Conservation (phyloP, 306 rosid species). For the Pyrus communis region DNA sequence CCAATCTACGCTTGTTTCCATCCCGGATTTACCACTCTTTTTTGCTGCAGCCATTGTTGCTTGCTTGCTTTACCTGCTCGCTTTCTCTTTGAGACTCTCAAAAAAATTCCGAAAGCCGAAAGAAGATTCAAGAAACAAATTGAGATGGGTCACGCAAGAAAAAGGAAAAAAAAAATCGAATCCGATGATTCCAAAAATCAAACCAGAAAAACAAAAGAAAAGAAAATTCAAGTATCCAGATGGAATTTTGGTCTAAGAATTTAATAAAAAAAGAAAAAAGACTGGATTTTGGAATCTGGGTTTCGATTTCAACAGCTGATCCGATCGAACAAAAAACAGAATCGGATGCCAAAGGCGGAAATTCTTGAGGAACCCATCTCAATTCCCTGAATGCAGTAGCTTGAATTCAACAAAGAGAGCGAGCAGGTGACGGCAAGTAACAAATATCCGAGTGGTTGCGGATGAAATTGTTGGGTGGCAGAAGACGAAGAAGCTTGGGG, state of each 20-base stretch:
- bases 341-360: constrained; percentile 30
- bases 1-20: constrained; percentile 20
- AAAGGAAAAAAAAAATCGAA: neutral
- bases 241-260: neutral
- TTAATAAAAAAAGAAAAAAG: constrained; percentile 4
- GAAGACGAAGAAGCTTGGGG: neutral
- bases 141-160: constrained; percentile 10
- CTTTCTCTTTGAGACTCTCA: constrained; percentile 25
- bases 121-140: neutral
- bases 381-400: constrained; percentile 1
- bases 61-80: constrained; percentile 18
- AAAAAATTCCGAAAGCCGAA: neutral
- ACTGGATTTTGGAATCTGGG: constrained; percentile 15
- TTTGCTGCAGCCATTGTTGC: constrained; percentile 40
- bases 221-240: neutral
- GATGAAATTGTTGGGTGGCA: neutral
- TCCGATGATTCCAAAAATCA: neutral
- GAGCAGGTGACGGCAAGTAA: neutral
- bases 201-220: neutral
- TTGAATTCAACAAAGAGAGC: neutral
- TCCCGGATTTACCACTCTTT: constrained; percentile 42
- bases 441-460: constrained; percentile 1
- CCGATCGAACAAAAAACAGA: constrained; percentile 48
- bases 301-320: constrained; percentile 19
- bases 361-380: constrained; percentile 33